phyloP scores from a whole-genome alignment of 106 monocot species.

The Phalaenopsis aphrodite region DNA sequence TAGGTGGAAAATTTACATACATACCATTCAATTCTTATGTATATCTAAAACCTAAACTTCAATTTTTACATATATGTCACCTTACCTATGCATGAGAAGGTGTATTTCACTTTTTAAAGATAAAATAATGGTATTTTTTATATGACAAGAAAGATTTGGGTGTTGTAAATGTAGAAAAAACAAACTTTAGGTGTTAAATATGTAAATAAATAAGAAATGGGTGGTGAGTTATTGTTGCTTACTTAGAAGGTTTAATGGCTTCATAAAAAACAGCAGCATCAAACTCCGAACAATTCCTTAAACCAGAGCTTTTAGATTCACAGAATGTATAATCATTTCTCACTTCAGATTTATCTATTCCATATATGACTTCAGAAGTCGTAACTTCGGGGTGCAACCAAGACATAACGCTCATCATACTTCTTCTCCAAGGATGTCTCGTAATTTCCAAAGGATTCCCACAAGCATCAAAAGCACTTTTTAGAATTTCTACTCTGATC shows the following conservation, averaged over 20 bases:
- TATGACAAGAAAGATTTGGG: too few species aligned
- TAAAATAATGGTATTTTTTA: too few species aligned
- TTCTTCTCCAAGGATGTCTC: constrained; percentile 85
- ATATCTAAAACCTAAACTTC: too few species aligned
- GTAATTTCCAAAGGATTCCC: constrained; percentile 53
- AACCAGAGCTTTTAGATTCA: constrained; percentile 14
- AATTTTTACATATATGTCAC: too few species aligned
- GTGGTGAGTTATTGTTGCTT: constrained; percentile 9
- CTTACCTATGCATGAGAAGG: too few species aligned
- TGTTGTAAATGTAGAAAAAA: too few species aligned
- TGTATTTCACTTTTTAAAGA: too few species aligned
- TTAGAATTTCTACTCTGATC: constrained; percentile 64
- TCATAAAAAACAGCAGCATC: constrained; percentile 72
- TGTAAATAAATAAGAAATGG: too few species aligned
- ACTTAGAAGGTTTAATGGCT: constrained; percentile 91
- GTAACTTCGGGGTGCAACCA: constrained; percentile 88
- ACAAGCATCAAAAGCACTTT: constrained; percentile 57
- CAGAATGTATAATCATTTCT: background rate
- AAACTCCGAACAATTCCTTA: constrained; percentile 41
- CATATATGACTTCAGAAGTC: constrained; percentile 64
- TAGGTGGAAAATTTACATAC: too few species aligned
- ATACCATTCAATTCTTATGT: too few species aligned
- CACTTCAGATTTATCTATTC: constrained; percentile 14
- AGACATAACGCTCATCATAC: constrained; percentile 75
- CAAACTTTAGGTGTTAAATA: too few species aligned